Base-by-base conservation (phyloP, 306 rosid species). In the Prunus mongolica region DNA sequence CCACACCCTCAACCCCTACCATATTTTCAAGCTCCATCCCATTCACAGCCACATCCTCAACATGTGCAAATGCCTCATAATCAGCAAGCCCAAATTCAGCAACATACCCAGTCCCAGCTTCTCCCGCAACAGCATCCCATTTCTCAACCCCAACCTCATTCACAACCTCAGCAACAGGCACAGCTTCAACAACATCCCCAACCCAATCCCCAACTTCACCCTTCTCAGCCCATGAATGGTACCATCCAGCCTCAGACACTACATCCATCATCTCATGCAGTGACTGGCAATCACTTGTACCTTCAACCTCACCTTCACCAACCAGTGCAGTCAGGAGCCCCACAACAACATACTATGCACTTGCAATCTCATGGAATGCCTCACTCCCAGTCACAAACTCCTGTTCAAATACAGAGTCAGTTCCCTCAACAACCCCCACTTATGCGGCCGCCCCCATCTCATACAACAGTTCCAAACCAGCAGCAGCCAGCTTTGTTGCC, bases 1-100 rank as follows among this genome's bases (percentile, higher is more conserved):
- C 24, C 86, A 28, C 90, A 87, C 65, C 49, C 88, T 46, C 91
- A 57, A 16, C 65, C 75, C 57, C 69, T 70, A 54, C 71, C 79
- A 20, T 56, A 69, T 30, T 56, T 58, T 25, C 93, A 84, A 75
- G 73, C 64, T 69, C 89, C 83, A 75, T 75, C 81, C 74, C 82
- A 73, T 50, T 65, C 87, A n/a, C 91, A 87, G 68, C 82, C 93
- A 58, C 91, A 84, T 74, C 73, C 90, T 46, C 97, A 92, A 56
- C 96, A 85, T 75, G 76, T 80, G 73, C 91, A 76, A 60, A 70
- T 87, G 80, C 87, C 89, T 76, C 91, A 86, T 10, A 87, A 94
- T 85, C 95, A 85, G 91, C 97, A 91, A 83, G 82, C 82, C 49
- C 97, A 86, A 66, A 64, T 77, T 79, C 96, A 91, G 74, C 98